phyloP scores from a whole-genome alignment of 495 filamentous ascomycete species.

The Aspergillus bertholletiae region DNA sequence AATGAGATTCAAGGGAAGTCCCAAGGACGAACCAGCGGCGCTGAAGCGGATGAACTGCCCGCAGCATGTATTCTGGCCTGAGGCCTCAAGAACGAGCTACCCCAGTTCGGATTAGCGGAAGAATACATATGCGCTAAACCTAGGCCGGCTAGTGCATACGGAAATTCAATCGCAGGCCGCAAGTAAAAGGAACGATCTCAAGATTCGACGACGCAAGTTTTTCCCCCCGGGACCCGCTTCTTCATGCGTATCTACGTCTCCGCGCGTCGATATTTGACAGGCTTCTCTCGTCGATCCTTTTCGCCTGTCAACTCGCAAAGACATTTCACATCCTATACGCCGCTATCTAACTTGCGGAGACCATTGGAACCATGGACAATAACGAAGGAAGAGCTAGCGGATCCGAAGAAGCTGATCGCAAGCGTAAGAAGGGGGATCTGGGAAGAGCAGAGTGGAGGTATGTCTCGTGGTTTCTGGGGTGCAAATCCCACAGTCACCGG shows the following conservation, averaged over 20 bases:
- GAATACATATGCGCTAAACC: neutral
- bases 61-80: neutral
- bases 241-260: conserved; percentile 16
- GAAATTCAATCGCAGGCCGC: neutral
- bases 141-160: neutral
- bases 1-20: neutral
- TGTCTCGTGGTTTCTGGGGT: conserved; percentile 13
- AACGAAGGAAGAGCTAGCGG: conserved; percentile 33
- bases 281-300: conserved; percentile 2
- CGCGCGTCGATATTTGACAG: conserved; percentile 6
- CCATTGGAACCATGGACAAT: conserved; percentile 34
- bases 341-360: neutral
- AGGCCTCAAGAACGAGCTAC: neutral
- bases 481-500: conserved; percentile 17
- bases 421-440: conserved; percentile 61
- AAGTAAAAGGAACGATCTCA: neutral
- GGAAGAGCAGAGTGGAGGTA: conserved; percentile 65
- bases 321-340: neutral
- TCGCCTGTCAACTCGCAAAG: neutral
- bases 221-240: neutral
- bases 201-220: neutral
- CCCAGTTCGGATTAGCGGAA: neutral
- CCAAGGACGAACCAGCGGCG: neutral
- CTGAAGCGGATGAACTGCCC: neutral
- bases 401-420: conserved; percentile 36